These are phyloP conservation scores for Cucurbitaria berberidis DNA, from an alignment of 2,329 filamentous ascomycete species.

Conservation along the genomic window DNA sequence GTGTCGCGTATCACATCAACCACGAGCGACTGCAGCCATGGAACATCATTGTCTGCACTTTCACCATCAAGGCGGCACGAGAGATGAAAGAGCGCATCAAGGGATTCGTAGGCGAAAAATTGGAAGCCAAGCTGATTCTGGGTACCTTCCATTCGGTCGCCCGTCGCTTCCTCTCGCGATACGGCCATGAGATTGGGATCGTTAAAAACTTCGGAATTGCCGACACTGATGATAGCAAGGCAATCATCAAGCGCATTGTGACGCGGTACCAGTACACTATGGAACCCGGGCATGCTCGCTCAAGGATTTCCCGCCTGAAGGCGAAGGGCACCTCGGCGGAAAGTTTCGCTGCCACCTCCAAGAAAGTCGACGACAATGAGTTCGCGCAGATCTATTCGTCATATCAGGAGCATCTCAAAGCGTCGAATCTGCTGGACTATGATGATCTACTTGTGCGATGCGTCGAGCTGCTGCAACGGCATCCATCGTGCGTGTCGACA, in stretches of 20 bases:
- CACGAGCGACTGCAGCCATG: slow-evolving; percentile 74
- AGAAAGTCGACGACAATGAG: slow-evolving; percentile 64
- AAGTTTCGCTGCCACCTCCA: slow-evolving; percentile 50
- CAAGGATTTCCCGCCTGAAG: slow-evolving; percentile 73
- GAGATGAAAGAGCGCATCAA: slow-evolving; percentile 93
- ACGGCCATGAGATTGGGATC: slow-evolving; percentile 84
- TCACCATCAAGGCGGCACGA: slow-evolving; percentile 90
- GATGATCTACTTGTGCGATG: slow-evolving; percentile 89
- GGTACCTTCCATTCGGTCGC: slow-evolving; percentile 97
- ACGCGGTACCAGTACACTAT: slow-evolving; percentile 73
- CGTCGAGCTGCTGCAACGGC: slow-evolving; percentile 73
- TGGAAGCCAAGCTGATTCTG: slow-evolving; percentile 78
- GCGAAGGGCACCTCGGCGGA: slow-evolving; percentile 60
- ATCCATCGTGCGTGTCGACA: slow-evolving; percentile 84
- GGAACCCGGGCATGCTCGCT: slow-evolving; percentile 72
- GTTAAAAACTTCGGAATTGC: slow-evolving; percentile 87
- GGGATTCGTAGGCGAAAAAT: slow-evolving; percentile 76
- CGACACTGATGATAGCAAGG: slow-evolving; percentile 78
- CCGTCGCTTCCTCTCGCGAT: slow-evolving; percentile 79
- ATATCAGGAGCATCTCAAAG: slow-evolving; percentile 77
- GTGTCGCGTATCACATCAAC: slow-evolving; percentile 86
- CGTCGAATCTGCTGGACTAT: slow-evolving; percentile 87
- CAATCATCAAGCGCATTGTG: slow-evolving; percentile 81
- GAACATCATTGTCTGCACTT: slow-evolving; percentile 93
- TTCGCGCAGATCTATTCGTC: slow-evolving; percentile 72